Evolutionary conservation across 495 filamentous ascomycete species (phyloP).

Genomic region (Penicillium manginii): DNA sequence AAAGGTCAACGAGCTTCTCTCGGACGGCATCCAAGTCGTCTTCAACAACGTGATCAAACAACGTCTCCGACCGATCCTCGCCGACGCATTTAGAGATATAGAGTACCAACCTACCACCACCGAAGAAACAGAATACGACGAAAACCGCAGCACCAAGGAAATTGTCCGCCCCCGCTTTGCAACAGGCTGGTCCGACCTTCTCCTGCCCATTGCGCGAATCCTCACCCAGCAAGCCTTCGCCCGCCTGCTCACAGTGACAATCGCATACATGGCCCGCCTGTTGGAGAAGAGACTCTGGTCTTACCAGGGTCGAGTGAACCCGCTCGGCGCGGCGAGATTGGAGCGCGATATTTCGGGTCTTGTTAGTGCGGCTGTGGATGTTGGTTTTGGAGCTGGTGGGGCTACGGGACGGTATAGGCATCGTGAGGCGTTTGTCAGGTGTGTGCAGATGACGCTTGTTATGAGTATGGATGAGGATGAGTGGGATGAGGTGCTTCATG

Average conservation of each 20-base stretch:
- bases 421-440: constrained; percentile 77
- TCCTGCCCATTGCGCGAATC: constrained; percentile 80
- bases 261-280: constrained; percentile 70
- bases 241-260: constrained; percentile 70
- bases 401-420: constrained; percentile 64
- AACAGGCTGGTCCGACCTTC: constrained; percentile 80
- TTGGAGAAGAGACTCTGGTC: constrained; percentile 92
- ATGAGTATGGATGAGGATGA: constrained; percentile 98
- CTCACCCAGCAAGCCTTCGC: constrained; percentile 74
- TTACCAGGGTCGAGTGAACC: constrained; percentile 78
- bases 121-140: constrained; percentile 37
- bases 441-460: constrained; percentile 82
- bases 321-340: constrained; percentile 81
- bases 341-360: constrained; percentile 87
- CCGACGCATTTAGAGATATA: constrained; percentile 87
- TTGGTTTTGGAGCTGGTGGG: constrained; percentile 48
- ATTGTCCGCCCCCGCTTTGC: constrained; percentile 77
- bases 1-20: constrained; percentile 80
- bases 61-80: constrained; percentile 80
- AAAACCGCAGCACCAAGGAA: constrained; percentile 46
- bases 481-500: constrained; percentile 75
- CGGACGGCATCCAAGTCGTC: constrained; percentile 78
- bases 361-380: constrained; percentile 72
- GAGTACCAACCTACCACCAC: constrained; percentile 65
- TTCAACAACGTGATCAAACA: constrained; percentile 89